Evolutionary conservation across 305 asterid genomes (phyloP).

Genomic region (Rubia peregrina): DNA sequence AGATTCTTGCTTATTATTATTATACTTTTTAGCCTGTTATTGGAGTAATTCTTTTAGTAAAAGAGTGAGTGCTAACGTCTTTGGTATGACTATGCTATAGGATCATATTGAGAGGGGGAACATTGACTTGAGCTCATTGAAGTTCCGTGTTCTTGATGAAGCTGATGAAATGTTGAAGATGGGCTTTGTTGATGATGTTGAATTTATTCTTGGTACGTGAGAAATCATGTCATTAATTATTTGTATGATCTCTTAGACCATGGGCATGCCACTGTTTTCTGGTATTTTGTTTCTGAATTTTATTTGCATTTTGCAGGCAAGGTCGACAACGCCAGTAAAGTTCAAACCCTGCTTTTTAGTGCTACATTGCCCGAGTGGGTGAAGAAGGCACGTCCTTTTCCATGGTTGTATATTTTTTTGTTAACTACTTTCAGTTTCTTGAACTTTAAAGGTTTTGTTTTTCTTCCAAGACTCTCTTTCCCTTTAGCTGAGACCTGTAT

Average conservation of each 20-base stretch:
- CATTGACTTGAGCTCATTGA: constrained; percentile 60
- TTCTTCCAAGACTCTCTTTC: not conserved
- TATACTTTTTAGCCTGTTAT: not conserved
- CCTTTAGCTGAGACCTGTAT: constrained; percentile 17
- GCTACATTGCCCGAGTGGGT: constrained; percentile 94
- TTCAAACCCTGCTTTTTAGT: constrained; percentile 94
- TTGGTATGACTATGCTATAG: constrained; percentile 26
- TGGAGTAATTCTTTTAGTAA: not conserved
- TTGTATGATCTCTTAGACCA: not conserved
- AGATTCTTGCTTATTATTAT: not conserved
- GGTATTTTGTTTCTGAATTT: not conserved
- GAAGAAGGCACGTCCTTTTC: constrained; percentile 42
- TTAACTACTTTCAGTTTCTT: not conserved
- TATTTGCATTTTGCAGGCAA: constrained; percentile 41
- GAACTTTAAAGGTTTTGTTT: not conserved
- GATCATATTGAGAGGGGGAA: constrained; percentile 77
- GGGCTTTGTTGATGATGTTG: constrained; percentile 98
- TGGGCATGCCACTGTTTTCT: not conserved
- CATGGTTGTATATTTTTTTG: not conserved
- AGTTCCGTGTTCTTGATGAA: constrained; percentile 92
- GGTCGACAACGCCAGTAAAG: constrained; percentile 79
- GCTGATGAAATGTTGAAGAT: constrained; percentile 98
- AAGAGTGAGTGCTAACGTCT: not conserved
- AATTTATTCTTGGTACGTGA: constrained; percentile 54
- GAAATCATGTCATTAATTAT: not conserved